phyloP scores from a whole-genome alignment of 2,329 filamentous ascomycete genomes.

The Pseudopithomyces maydicus region DNA sequence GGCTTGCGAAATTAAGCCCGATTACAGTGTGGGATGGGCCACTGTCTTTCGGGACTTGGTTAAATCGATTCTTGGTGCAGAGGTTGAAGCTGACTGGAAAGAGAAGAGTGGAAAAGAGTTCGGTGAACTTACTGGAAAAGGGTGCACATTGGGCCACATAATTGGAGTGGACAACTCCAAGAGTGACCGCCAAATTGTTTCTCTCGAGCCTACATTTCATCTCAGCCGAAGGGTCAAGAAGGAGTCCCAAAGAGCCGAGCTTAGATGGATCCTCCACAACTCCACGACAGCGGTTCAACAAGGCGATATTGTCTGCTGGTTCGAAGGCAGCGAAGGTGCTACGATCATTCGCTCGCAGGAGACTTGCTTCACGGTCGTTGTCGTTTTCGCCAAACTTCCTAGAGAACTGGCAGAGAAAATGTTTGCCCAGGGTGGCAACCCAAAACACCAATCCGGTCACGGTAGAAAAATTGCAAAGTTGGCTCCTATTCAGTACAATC shows the following conservation, averaged over 20 bases:
- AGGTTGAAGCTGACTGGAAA: neutral
- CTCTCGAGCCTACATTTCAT: neutral
- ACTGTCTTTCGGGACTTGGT: neutral
- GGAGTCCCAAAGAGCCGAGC: neutral
- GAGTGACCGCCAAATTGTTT: neutral
- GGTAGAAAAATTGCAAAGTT: neutral
- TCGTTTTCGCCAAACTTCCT: neutral
- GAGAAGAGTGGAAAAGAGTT: neutral
- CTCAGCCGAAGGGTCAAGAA: neutral
- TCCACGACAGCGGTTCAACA: neutral
- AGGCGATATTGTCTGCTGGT: neutral
- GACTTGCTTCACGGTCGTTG: neutral
- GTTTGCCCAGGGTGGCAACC: neutral
- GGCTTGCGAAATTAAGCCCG: slow-evolving; percentile 1
- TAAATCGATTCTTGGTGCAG: neutral
- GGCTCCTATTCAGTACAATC: neutral
- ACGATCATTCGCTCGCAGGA: neutral
- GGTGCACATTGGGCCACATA: neutral
- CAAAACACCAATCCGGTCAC: neutral
- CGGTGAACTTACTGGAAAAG: neutral
- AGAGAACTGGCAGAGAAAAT: neutral
- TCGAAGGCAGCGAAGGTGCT: neutral
- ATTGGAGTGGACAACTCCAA: neutral
- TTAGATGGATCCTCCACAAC: neutral
- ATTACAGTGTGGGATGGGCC: slow-evolving; percentile 8